phyloP scores from a whole-genome alignment of 2,329 filamentous ascomycete genomes.

The Blastomyces parvus region DNA sequence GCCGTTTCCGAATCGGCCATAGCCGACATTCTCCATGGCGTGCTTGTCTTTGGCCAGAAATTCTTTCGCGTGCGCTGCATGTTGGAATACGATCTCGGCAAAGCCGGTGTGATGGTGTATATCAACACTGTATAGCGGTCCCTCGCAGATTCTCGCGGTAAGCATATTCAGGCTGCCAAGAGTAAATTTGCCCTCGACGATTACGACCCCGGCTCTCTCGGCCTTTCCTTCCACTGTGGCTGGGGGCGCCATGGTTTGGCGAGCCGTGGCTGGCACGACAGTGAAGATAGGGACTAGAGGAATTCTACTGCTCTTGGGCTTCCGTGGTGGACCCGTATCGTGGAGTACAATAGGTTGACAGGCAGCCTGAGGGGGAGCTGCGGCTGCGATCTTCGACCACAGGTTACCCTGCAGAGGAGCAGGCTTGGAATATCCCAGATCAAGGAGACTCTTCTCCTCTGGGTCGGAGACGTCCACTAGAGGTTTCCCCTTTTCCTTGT shows the following conservation, averaged over 20 bases:
- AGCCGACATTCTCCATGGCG: slow-evolving; percentile 22
- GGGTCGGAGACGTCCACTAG: not conserved
- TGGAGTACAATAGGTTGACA: not conserved
- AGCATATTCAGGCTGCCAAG: slow-evolving; percentile 20
- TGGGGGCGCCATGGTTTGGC: not conserved
- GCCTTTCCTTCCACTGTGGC: slow-evolving; percentile 1
- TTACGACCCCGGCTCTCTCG: slow-evolving; percentile 24
- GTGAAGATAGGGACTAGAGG: not conserved
- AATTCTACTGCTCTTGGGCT: not conserved
- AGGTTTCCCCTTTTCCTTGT: not conserved
- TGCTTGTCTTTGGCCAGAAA: slow-evolving; percentile 28
- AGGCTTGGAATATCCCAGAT: not conserved
- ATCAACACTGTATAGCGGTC: slow-evolving; percentile 32
- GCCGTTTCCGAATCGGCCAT: slow-evolving; percentile 27
- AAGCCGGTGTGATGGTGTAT: slow-evolving; percentile 24
- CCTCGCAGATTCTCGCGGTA: slow-evolving; percentile 31
- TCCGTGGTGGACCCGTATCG: not conserved
- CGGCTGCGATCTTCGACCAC: slow-evolving; percentile 2
- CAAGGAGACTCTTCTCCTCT: not conserved
- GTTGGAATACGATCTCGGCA: slow-evolving; percentile 32
- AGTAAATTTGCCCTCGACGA: slow-evolving; percentile 18
- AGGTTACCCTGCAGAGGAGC: not conserved
- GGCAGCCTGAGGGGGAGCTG: not conserved
- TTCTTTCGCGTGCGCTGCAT: slow-evolving; percentile 27
- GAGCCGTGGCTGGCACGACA: not conserved